These are phyloP conservation scores for Penicillium lividum DNA, from an alignment of 495 filamentous ascomycete genomes.

Conservation along the genomic window DNA sequence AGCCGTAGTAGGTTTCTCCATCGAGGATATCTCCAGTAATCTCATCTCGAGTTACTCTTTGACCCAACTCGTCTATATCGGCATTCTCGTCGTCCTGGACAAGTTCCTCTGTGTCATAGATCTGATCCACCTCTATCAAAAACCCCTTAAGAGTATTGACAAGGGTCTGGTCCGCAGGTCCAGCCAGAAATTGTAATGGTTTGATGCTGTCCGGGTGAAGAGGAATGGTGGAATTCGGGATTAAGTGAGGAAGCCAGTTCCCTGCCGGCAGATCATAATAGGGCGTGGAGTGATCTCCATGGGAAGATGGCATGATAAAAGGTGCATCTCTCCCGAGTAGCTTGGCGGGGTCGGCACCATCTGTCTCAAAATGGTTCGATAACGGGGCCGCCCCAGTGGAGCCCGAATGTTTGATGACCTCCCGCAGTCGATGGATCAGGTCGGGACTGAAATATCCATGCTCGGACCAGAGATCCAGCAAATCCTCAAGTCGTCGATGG, in stretches of 20 bases:
- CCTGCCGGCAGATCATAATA: constrained; percentile 87
- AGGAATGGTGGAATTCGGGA: constrained; percentile 70
- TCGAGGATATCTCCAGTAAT: constrained; percentile 57
- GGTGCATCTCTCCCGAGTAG: constrained; percentile 55
- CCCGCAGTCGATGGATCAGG: constrained; percentile 61
- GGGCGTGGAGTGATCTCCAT: constrained; percentile 73
- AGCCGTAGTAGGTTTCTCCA: constrained; percentile 84
- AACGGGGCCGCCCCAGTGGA: constrained; percentile 14
- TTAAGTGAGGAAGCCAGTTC: constrained; percentile 75
- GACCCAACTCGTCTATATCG: constrained; percentile 75
- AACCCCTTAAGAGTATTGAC: constrained; percentile 67
- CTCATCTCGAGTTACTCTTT: constrained; percentile 61
- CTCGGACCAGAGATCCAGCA: constrained; percentile 75
- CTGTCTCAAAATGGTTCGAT: constrained; percentile 28
- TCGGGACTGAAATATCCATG: constrained; percentile 64
- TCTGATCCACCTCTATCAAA: constrained; percentile 64
- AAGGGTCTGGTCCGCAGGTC: constrained; percentile 68
- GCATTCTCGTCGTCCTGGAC: constrained; percentile 37
- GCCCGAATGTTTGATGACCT: constrained; percentile 53
- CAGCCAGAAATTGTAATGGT: constrained; percentile 70
- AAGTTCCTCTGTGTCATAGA: constrained; percentile 51
- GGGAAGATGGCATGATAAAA: constrained; percentile 70
- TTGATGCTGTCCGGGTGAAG: constrained; percentile 72
- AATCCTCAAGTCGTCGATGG: constrained; percentile 59
- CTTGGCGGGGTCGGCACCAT: constrained; percentile 19